These are phyloP conservation scores for Tolypocladium paradoxum DNA, from an alignment of 2,329 filamentous ascomycete species.

Conservation along the genomic window DNA sequence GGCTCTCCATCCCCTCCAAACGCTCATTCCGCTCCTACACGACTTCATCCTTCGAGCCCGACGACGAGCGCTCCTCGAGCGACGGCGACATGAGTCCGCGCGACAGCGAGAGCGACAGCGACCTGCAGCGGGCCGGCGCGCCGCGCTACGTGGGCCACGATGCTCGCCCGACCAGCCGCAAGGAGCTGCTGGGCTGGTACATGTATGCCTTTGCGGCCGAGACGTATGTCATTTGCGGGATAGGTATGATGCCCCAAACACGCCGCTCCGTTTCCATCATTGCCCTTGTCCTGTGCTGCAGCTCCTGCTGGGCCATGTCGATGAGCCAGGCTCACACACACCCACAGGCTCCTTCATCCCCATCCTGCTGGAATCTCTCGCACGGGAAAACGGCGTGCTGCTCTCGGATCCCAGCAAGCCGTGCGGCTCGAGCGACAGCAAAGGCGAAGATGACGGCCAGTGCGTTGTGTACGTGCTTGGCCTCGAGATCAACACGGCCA, in stretches of 20 bases:
- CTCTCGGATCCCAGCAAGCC: slow-evolving; percentile 65
- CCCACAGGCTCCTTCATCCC: slow-evolving; percentile 79
- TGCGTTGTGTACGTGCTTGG: slow-evolving; percentile 79
- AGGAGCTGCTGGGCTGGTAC: slow-evolving; percentile 91
- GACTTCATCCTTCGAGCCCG: slow-evolving; percentile 55
- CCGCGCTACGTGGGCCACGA: slow-evolving; percentile 73
- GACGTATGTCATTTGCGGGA: slow-evolving; percentile 79
- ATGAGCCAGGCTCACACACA: not conserved
- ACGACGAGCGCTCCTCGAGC: slow-evolving; percentile 52
- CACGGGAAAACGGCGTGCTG: slow-evolving; percentile 82
- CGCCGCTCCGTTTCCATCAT: not conserved
- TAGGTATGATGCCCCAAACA: slow-evolving; percentile 41
- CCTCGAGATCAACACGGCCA: slow-evolving; percentile 84
- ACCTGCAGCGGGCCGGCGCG: slow-evolving; percentile 17
- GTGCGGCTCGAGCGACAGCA: slow-evolving; percentile 56
- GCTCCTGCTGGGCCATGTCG: not conserved
- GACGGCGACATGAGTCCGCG: slow-evolving; percentile 22
- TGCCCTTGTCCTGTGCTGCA: not conserved
- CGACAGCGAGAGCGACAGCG: slow-evolving; percentile 15
- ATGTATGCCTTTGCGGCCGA: slow-evolving; percentile 93
- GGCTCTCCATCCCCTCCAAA: slow-evolving; percentile 41
- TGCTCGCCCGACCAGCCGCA: slow-evolving; percentile 72
- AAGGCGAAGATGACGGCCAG: slow-evolving; percentile 45
- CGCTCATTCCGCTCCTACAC: slow-evolving; percentile 43
- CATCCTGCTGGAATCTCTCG: slow-evolving; percentile 86